Evolutionary conservation across 176 grass and related monocot species (phyloP).

Genomic region (Hordeum vulgare): MorexV3_pseudomolecules_assembly NC_058519.1:624071809-624072308

Average conservation of each 20-base stretch:
- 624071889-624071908: too few species aligned
- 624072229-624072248: background rate
- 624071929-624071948: too few species aligned
- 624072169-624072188: background rate
- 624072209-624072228: background rate
- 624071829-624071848: too few species aligned
- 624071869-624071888: too few species aligned
- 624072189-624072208: background rate
- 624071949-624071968: too few species aligned
- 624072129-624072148: background rate
- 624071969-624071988: too few species aligned
- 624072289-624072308: background rate
- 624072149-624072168: background rate
- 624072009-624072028: too few species aligned
- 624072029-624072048: background rate
- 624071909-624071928: too few species aligned
- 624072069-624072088: background rate
- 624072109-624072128: background rate
- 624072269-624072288: background rate
- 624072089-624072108: background rate
- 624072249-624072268: background rate
- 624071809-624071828: too few species aligned
- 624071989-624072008: too few species aligned
- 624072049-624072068: background rate
- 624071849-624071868: too few species aligned